These are phyloP conservation scores for Mycena alexandri DNA, from an alignment of 768 basidiomycete species.

Conservation along the genomic window DNA sequence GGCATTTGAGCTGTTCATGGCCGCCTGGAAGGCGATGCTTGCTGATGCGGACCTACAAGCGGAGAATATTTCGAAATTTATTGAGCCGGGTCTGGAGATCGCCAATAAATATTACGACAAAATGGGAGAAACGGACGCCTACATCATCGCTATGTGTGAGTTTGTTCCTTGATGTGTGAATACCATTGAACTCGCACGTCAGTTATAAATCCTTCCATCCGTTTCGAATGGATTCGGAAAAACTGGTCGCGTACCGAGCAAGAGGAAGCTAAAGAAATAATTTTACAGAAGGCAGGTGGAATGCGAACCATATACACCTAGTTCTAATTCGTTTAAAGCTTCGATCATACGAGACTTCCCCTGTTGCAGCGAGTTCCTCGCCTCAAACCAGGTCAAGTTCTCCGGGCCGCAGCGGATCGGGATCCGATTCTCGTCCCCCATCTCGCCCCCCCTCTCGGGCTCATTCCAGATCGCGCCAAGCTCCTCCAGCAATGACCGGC, in stretches of 20 bases:
- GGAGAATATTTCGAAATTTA: conserved; percentile 10
- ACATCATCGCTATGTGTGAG: too few relatives aligned
- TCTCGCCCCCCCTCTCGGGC: conserved; percentile 8
- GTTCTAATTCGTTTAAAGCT: conserved; percentile 12
- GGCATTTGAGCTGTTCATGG: conserved; percentile 9
- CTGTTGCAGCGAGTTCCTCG: neutral
- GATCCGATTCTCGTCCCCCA: conserved; percentile 3
- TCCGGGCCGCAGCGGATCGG: neutral
- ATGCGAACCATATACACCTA: conserved; percentile 1
- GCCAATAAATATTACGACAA: conserved; percentile 5
- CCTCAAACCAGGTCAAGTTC: conserved; percentile 1
- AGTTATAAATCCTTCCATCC: too few relatives aligned
- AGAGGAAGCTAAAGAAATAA: conserved; percentile 10
- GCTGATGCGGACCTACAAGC: conserved; percentile 4
- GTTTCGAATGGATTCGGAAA: too few relatives aligned
- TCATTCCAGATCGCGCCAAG: conserved; percentile 16
- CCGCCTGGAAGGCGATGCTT: conserved; percentile 9
- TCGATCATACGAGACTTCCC: conserved; percentile 13
- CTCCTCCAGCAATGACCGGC: conserved; percentile 14
- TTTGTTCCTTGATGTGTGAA: neutral
- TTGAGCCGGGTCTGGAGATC: conserved; percentile 6
- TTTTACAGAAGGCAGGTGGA: conserved; percentile 2
- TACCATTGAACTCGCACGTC: too few relatives aligned
- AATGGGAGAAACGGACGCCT: neutral
- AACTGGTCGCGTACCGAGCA: conserved; percentile 1